phyloP scores from a whole-genome alignment of 1,284 basidiomycete species.

The Limonomyces culmigenus region DNA sequence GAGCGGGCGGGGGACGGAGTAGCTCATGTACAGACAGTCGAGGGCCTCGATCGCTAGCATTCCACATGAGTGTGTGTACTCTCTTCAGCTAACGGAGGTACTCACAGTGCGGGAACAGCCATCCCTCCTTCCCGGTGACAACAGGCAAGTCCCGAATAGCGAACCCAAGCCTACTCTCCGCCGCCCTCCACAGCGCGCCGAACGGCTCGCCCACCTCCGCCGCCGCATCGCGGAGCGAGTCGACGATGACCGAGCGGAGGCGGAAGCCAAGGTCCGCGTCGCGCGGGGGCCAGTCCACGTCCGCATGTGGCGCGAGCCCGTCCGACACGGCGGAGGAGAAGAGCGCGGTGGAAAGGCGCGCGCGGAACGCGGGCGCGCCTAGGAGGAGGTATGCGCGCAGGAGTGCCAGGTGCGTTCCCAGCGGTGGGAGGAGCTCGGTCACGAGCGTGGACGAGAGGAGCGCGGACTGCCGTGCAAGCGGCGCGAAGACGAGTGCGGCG shows the following conservation, averaged over 20 bases:
- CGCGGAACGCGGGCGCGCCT: slow-evolving; percentile 46
- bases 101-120: slow-evolving; percentile 65
- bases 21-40: slow-evolving; percentile 79
- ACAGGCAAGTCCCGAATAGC: slow-evolving; percentile 56
- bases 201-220: slow-evolving; percentile 9
- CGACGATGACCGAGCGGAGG: slow-evolving; percentile 64
- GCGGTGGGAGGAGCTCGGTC: slow-evolving; percentile 29
- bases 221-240: slow-evolving; percentile 33
- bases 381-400: slow-evolving; percentile 56
- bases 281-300: slow-evolving; percentile 70
- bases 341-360: slow-evolving; percentile 41
- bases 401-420: slow-evolving; percentile 32
- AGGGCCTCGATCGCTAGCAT: slow-evolving; percentile 44
- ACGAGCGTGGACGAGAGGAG: slow-evolving; percentile 45
- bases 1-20: slow-evolving; percentile 61
- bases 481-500: slow-evolving; percentile 36
- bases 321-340: slow-evolving; percentile 40
- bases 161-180: slow-evolving; percentile 68
- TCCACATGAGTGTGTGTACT: background rate
- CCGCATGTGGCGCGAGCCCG: slow-evolving; percentile 16
- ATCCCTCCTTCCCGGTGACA: slow-evolving; percentile 48
- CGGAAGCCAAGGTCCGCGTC: slow-evolving; percentile 71
- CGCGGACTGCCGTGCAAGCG: slow-evolving; percentile 36
- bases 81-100: slow-evolving; percentile 2
- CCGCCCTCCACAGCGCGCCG: slow-evolving; percentile 33